Evolutionary conservation across 352 stramenopile genomes (phyloP).

Genomic region (Phytophthora kernoviae): DNA sequence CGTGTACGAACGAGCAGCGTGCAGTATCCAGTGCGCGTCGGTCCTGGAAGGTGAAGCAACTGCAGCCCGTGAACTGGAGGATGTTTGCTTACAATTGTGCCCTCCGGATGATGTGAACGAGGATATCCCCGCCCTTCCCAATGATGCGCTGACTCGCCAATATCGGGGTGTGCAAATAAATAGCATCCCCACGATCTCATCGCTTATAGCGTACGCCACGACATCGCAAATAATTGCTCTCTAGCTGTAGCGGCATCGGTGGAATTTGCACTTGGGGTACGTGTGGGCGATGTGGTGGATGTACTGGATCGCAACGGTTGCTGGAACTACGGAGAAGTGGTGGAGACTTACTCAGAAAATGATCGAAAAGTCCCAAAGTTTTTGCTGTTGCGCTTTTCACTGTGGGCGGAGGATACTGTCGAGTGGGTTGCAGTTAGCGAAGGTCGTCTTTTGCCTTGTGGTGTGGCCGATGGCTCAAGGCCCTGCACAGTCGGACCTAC

Average conservation of each 20-base stretch:
- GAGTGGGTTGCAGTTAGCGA: constrained; percentile 80
- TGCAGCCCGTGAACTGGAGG: constrained; percentile 51
- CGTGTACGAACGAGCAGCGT: constrained; percentile 59
- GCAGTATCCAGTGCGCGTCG: constrained; percentile 54
- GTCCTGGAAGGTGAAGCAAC: constrained; percentile 55
- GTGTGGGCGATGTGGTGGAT: constrained; percentile 72
- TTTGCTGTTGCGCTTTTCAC: constrained; percentile 65
- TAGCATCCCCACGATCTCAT: constrained; percentile 57
- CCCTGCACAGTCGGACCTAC: constrained; percentile 48
- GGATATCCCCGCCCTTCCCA: constrained; percentile 16
- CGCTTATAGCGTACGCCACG: constrained; percentile 44
- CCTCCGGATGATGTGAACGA: constrained; percentile 22
- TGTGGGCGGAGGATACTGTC: constrained; percentile 56
- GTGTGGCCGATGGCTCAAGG: constrained; percentile 57
- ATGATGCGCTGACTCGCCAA: constrained; percentile 15
- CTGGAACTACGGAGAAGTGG: constrained; percentile 83
- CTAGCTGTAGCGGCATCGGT: constrained; percentile 62
- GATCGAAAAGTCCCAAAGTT: constrained; percentile 48
- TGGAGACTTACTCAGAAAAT: constrained; percentile 59
- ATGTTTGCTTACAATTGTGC: constrained; percentile 61
- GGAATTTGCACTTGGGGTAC: constrained; percentile 64
- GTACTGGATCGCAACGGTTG: constrained; percentile 78
- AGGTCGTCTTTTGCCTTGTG: constrained; percentile 72
- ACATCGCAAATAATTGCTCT: constrained; percentile 40
- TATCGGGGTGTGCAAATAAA: constrained; percentile 35